Conservation (phyloP, 768 basidiomycete species). For the Trametes villosa region DNA sequence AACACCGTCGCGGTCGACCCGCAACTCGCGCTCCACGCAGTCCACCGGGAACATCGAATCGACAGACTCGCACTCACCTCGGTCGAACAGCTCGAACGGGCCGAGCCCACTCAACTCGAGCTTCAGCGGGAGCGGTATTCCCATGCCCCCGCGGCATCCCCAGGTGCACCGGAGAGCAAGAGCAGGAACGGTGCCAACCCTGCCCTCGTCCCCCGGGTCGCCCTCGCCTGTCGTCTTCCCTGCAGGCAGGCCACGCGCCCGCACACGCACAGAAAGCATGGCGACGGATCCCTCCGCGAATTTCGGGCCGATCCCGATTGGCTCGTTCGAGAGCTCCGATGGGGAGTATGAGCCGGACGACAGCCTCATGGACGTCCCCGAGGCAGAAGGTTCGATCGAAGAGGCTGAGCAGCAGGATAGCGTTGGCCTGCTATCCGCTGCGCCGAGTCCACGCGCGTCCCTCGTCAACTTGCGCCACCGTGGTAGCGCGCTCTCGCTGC, state of each 20-base stretch:
- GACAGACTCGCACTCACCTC: constrained; percentile 53
- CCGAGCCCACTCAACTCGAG: constrained; percentile 18
- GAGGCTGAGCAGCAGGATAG: constrained; percentile 67
- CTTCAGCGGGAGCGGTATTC: constrained; percentile 39
- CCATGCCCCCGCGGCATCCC: constrained; percentile 55
- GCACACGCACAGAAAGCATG: constrained; percentile 32
- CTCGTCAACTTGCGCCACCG: constrained; percentile 46
- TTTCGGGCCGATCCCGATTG: constrained; percentile 32
- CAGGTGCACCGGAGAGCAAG: constrained; percentile 42
- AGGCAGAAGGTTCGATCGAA: constrained; percentile 58
- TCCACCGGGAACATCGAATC: constrained; percentile 69
- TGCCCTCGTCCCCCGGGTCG: constrained; percentile 38
- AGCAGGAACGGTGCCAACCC: constrained; percentile 44
- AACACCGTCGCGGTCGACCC: constrained; percentile 44
- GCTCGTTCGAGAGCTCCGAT: constrained; percentile 27
- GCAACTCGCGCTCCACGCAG: constrained; percentile 49
- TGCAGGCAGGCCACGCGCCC: constrained; percentile 33
- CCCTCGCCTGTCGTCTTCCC: constrained; percentile 42
- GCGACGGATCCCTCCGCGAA: constrained; percentile 29
- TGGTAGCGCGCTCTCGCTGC: constrained; percentile 40
- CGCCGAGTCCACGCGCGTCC: constrained; percentile 55
- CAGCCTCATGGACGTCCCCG: constrained; percentile 42
- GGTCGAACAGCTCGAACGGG: constrained; percentile 39
- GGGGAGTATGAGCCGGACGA: constrained; percentile 35
- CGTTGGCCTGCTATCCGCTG: constrained; percentile 56